Base-by-base conservation (phyloP, 306 rosid species). In the Arachis hypogaea region DNA sequence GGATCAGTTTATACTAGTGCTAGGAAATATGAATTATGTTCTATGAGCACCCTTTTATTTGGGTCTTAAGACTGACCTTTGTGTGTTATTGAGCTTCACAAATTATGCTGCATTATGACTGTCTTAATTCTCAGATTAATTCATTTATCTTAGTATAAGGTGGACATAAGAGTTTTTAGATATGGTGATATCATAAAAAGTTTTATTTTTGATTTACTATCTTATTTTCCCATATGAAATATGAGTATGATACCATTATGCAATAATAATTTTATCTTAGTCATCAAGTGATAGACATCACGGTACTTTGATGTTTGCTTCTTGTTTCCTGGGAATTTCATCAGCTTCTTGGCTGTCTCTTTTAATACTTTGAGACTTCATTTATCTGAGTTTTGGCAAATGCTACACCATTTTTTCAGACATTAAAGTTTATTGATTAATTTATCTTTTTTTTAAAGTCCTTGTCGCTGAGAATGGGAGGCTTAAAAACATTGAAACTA, bases 381-480 rank as follows among this genome's bases (percentile, higher is more conserved):
- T 22, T 22, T 22, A n/a, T 67, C 45, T 44, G 51, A 8, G 54
- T 36, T 40, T 38, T 5, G 9, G 60, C 29, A 58, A 43, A 60
- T 72, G 66, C 33, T 36, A 50, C 16, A 29, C 40, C 61, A 14
- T 43, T 59, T 78, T 78, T 71, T 30, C 9, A 47, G 38, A 55
- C 46, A 16, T 42, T 52, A 50, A 40, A 44, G 40, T 71, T 66
- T 22, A 22, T 54, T 83, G 71, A 74, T 64, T 52, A 36, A 11
- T 55, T 52, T 29, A 44, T 69, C 49, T 51, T 22, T 81, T 81
- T 43, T 66, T 2, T 76, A 63, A 77, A 95, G 99, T 68, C 76
- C n/a, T 87, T 14, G 59, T 85, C 68, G 92, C 99, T 72, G 89
- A 59, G 80, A 85, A 88, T 75, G 96, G 96, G 63, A 90, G 99